Conservation (phyloP, 495 filamentous ascomycete genomes). For the Aspergillus carlsbadensis region DNA sequence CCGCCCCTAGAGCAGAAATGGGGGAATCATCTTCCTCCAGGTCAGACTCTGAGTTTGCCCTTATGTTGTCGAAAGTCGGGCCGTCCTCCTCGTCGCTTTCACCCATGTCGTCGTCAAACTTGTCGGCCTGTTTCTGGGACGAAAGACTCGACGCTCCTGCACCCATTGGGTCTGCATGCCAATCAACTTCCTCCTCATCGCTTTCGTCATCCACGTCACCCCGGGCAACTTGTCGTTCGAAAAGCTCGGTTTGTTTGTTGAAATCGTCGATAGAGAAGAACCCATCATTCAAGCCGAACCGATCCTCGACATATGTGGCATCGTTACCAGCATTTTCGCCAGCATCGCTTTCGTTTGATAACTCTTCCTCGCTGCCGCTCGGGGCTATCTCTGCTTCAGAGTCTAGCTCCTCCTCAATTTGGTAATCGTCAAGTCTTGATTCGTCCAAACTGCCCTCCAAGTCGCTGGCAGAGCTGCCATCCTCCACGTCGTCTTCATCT, state of each 20-base stretch:
- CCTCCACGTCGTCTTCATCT: neutral
- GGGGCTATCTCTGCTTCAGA: constrained; percentile 17
- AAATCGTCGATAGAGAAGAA: constrained; percentile 99
- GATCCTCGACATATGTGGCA: constrained; percentile 54
- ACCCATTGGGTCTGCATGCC: constrained; percentile 69
- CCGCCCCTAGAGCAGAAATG: constrained; percentile 40
- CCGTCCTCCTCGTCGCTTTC: constrained; percentile 71
- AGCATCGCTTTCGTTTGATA: constrained; percentile 18
- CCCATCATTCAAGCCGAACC: constrained; percentile 79
- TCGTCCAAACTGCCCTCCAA: constrained; percentile 43
- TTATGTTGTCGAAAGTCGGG: constrained; percentile 71
- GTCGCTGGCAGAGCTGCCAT: constrained; percentile 17
- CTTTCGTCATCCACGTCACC: constrained; percentile 64
- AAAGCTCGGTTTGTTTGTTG: constrained; percentile 84
- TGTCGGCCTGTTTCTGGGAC: constrained; percentile 11
- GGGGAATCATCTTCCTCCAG: constrained; percentile 54
- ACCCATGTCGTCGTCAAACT: constrained; percentile 37
- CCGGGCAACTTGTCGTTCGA: constrained; percentile 76
- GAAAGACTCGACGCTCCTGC: constrained; percentile 18
- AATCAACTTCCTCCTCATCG: constrained; percentile 84
- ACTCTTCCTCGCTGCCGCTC: constrained; percentile 19
- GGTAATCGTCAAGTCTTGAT: constrained; percentile 32
- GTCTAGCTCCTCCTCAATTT: constrained; percentile 18
- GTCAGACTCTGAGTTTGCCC: constrained; percentile 58
- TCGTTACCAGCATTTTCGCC: constrained; percentile 36